phyloP scores from a whole-genome alignment of 2,329 filamentous ascomycete species.

The Lasiodiplodia gonubiensis region DNA sequence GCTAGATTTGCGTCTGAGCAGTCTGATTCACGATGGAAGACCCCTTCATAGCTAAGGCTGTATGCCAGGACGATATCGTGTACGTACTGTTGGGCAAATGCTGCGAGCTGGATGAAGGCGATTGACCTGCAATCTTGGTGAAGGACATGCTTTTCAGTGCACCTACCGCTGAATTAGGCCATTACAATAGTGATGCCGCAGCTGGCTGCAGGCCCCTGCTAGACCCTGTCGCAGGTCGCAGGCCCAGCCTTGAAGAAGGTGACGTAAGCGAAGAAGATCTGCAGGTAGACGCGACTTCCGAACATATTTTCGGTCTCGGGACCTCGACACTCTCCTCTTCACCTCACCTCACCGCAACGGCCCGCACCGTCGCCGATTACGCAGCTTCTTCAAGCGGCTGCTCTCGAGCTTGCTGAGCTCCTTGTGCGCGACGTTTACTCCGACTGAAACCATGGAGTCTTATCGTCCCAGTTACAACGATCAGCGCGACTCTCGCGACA shows the following conservation, averaged over 20 bases:
- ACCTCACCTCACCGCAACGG: constrained; percentile 2
- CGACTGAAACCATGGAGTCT: constrained; percentile 12
- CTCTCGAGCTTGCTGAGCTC: not conserved
- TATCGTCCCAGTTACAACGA: constrained; percentile 29
- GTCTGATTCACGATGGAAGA: too few relatives aligned
- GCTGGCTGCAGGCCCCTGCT: constrained; percentile 1
- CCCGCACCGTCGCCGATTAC: not conserved
- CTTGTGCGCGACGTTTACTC: not conserved
- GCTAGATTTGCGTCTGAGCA: too few relatives aligned
- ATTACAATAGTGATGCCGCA: not conserved
- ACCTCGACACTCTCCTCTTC: constrained; percentile 4
- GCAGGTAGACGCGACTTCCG: constrained; percentile 21
- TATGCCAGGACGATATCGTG: too few relatives aligned
- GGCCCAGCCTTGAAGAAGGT: constrained; percentile 19
- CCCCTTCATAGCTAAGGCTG: too few relatives aligned
- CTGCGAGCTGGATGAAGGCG: not conserved
- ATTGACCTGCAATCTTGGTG: not conserved
- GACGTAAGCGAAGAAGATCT: constrained; percentile 25
- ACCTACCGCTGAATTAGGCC: not conserved
- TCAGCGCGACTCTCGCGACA: constrained; percentile 22
- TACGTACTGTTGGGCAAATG: not conserved
- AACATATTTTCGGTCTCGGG: constrained; percentile 27
- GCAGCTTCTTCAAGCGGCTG: not conserved
- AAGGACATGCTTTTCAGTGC: not conserved
- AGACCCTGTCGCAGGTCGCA: constrained; percentile 12